Evolutionary conservation across 208 protist species (phyloP).

Genomic region (Acanthamoeba polyphaga): DNA sequence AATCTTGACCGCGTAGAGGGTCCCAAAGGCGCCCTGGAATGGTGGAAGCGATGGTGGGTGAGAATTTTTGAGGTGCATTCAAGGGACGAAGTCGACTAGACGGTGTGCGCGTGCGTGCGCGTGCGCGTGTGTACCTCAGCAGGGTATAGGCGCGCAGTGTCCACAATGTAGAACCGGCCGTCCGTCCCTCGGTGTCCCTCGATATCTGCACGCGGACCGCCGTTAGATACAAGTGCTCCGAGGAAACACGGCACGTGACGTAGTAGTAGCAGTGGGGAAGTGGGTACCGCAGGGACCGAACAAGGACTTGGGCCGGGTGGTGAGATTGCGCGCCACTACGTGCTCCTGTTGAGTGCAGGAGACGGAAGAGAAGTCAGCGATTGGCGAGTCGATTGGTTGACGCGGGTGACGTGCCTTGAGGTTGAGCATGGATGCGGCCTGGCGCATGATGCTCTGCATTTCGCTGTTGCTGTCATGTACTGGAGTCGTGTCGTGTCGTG

Average conservation of each 20-base stretch:
- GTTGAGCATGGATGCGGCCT: conserved; percentile 12
- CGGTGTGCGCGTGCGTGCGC: too few relatives aligned
- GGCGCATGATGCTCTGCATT: conserved; percentile 6
- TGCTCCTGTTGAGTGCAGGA: neutral
- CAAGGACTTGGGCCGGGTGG: neutral
- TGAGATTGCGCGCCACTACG: neutral
- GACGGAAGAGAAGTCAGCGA: too few relatives aligned
- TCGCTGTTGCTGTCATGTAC: neutral
- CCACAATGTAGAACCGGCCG: conserved; percentile 22
- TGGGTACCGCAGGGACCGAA: conserved; percentile 11
- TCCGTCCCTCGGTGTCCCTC: conserved; percentile 43
- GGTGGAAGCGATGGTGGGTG: too few relatives aligned
- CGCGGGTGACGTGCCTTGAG: neutral
- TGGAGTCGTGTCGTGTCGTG: neutral
- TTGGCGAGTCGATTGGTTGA: too few relatives aligned
- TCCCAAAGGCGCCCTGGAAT: neutral
- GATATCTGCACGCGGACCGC: too few relatives aligned
- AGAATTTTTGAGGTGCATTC: too few relatives aligned
- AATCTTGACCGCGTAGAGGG: conserved; percentile 2
- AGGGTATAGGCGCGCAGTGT: conserved; percentile 29
- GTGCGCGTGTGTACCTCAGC: too few relatives aligned
- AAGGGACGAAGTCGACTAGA: neutral
- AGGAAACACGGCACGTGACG: too few relatives aligned
- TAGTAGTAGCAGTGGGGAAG: too few relatives aligned
- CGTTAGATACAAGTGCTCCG: too few relatives aligned